Conservation (phyloP, 225 moss, liverwort and hornwort species). For the Anthoceros angustus region DNA sequence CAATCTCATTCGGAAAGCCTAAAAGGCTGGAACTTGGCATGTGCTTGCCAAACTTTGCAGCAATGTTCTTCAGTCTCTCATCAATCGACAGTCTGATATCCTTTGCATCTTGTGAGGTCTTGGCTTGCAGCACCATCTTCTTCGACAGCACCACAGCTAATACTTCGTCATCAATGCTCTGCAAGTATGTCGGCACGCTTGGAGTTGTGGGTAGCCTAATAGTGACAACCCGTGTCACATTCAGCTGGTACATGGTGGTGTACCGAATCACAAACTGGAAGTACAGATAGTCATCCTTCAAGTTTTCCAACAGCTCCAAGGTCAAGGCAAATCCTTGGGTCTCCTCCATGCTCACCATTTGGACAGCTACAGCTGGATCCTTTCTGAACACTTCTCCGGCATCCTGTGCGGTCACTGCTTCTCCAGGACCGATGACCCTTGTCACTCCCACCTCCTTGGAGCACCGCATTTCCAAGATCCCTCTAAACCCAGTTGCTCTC, state of each 20-base stretch:
- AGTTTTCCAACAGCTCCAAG: conserved; percentile 69
- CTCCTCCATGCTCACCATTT: conserved; percentile 79
- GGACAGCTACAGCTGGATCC: conserved; percentile 61
- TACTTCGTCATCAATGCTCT: conserved; percentile 94
- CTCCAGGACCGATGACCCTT: conserved; percentile 89
- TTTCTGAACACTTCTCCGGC: conserved; percentile 51
- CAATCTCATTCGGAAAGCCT: conserved; percentile 65
- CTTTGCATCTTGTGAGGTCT: conserved; percentile 48
- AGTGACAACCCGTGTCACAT: conserved; percentile 80
- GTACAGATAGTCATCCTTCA: conserved; percentile 65
- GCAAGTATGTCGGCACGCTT: conserved; percentile 72
- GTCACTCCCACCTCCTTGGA: conserved; percentile 68
- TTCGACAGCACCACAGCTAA: conserved; percentile 86
- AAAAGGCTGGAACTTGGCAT: conserved; percentile 44
- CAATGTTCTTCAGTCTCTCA: conserved; percentile 85
- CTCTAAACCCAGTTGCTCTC: conserved; percentile 82
- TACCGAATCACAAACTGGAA: conserved; percentile 84
- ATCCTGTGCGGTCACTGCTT: conserved; percentile 46
- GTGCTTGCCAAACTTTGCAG: conserved; percentile 52
- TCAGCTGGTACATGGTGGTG: conserved; percentile 67
- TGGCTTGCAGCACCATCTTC: conserved; percentile 76
- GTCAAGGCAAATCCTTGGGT: conserved; percentile 81
- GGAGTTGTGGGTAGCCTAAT: conserved; percentile 72
- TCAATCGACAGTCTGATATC: conserved; percentile 71
- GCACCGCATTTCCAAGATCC: conserved; percentile 74